phyloP scores from a whole-genome alignment of 306 rosid genomes.

The Glycine latifolia region DNA sequence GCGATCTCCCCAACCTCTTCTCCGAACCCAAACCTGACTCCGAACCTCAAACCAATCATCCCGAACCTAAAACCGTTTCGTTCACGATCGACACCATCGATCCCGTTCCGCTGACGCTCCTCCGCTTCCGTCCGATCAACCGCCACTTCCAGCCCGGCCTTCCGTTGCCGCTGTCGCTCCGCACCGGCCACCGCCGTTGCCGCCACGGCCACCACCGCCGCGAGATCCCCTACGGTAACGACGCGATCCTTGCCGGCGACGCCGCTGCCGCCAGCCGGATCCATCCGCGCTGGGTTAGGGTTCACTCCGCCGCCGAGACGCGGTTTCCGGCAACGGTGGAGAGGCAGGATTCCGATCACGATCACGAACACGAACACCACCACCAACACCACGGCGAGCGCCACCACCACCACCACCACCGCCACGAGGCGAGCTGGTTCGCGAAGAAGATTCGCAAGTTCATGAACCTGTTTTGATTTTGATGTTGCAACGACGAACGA shows the following conservation, averaged over 20 bases:
- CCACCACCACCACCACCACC: slow-evolving; percentile 7
- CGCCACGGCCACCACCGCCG: slow-evolving; percentile 44
- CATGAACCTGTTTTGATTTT: slow-evolving; percentile 39
- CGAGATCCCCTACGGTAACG: slow-evolving; percentile 51
- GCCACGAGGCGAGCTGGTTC: slow-evolving; percentile 25
- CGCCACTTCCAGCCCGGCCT: slow-evolving; percentile 25
- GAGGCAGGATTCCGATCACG: background rate
- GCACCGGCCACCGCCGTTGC: slow-evolving; percentile 18
- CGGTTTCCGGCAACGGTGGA: background rate
- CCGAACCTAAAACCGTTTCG: slow-evolving; percentile 41
- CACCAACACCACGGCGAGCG: background rate
- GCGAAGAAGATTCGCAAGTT: slow-evolving; percentile 41
- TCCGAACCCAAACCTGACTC: background rate
- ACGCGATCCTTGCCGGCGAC: slow-evolving; percentile 14
- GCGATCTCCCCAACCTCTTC: background rate
- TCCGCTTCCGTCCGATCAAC: slow-evolving; percentile 45
- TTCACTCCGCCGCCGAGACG: background rate
- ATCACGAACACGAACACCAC: background rate
- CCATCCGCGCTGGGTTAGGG: background rate
- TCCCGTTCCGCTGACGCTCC: slow-evolving; percentile 37
- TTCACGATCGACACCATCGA: slow-evolving; percentile 27
- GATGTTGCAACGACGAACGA: background rate
- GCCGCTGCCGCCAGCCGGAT: background rate
- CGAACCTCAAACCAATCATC: background rate
- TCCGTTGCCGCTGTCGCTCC: slow-evolving; percentile 36